A percentile compares a stretch with the other conserved stretches of the same genome.
These are phyloP conservation scores for Sanghuangporus baumii DNA, from an alignment of 1,284 basidiomycete genomes.

Conservation along the genomic window DNA sequence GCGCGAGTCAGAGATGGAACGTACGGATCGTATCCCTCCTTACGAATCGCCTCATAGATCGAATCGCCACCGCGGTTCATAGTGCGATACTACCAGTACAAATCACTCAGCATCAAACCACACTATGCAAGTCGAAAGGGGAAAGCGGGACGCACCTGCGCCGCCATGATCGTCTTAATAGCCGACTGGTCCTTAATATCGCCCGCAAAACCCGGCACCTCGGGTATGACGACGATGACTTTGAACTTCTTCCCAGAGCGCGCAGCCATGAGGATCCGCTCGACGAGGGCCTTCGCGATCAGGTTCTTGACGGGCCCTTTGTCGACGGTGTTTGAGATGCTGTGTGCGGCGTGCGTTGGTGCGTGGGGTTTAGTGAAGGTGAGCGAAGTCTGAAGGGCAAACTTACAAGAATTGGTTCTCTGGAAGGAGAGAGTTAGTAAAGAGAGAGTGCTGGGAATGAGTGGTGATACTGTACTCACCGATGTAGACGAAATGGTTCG, in stretches of 20 bases:
- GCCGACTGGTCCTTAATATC: conserved; percentile 68
- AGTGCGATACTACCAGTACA: conserved; percentile 48
- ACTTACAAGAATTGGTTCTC: conserved; percentile 94
- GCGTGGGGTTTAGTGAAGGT: neutral
- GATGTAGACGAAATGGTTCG: conserved; percentile 87
- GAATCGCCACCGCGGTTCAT: conserved; percentile 85
- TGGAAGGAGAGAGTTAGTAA: conserved; percentile 23
- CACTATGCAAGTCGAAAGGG: neutral
- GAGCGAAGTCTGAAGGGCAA: neutral
- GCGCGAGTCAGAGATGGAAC: neutral
- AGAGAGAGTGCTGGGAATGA: neutral
- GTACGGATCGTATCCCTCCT: conserved; percentile 78
- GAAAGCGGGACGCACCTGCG: conserved; percentile 34
- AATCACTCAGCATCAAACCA: neutral
- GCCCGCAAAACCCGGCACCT: conserved; percentile 78
- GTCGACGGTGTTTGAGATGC: conserved; percentile 69
- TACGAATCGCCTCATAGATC: conserved; percentile 79
- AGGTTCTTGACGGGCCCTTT: conserved; percentile 73
- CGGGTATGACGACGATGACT: conserved; percentile 79
- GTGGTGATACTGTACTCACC: conserved; percentile 37
- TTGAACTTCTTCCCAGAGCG: conserved; percentile 72
- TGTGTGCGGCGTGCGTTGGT: conserved; percentile 24
- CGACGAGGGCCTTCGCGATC: conserved; percentile 77
- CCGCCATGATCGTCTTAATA: conserved; percentile 79
- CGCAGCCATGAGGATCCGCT: conserved; percentile 80